phyloP scores from a whole-genome alignment of 371 early-diverging fungal species.

The Lichtheimia hyalospora region DNA sequence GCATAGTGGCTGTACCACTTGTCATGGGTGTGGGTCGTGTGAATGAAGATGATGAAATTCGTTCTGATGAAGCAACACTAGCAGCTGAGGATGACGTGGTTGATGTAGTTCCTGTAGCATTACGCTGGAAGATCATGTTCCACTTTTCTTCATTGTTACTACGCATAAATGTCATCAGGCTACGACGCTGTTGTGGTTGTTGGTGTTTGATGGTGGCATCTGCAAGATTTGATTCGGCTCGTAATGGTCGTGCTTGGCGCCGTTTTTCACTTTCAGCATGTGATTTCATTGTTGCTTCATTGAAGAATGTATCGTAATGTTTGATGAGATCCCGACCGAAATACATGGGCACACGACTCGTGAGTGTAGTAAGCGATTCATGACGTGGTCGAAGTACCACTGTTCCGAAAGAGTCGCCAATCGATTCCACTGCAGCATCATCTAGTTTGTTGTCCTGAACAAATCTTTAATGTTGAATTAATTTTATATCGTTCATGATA shows the following conservation, averaged over 20 bases:
- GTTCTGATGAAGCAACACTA: background rate
- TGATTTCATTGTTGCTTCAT: slow-evolving; percentile 27
- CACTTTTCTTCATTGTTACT: slow-evolving; percentile 4
- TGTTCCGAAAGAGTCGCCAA: slow-evolving; percentile 57
- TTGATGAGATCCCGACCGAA: slow-evolving; percentile 54
- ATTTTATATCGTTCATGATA: background rate
- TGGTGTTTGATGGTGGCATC: slow-evolving; percentile 1
- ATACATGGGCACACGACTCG: slow-evolving; percentile 51
- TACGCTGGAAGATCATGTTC: slow-evolving; percentile 1
- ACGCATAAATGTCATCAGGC: slow-evolving; percentile 42
- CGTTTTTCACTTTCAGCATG: slow-evolving; percentile 44
- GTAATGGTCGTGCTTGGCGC: slow-evolving; percentile 31
- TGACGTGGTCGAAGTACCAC: slow-evolving; percentile 52
- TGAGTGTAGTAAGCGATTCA: slow-evolving; percentile 51
- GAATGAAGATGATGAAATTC: background rate
- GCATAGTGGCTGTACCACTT: background rate
- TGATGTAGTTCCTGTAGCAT: background rate
- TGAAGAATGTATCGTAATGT: slow-evolving; percentile 31
- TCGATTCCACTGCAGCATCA: slow-evolving; percentile 4
- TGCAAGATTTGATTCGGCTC: slow-evolving; percentile 16
- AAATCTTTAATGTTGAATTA: background rate
- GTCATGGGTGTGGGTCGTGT: background rate
- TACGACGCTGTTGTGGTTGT: slow-evolving; percentile 13
- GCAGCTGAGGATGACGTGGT: background rate
- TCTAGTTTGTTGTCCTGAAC: slow-evolving; percentile 4